phyloP scores from a whole-genome alignment of 345 rosid genomes.

The Bruguiera parviflora region DNA sequence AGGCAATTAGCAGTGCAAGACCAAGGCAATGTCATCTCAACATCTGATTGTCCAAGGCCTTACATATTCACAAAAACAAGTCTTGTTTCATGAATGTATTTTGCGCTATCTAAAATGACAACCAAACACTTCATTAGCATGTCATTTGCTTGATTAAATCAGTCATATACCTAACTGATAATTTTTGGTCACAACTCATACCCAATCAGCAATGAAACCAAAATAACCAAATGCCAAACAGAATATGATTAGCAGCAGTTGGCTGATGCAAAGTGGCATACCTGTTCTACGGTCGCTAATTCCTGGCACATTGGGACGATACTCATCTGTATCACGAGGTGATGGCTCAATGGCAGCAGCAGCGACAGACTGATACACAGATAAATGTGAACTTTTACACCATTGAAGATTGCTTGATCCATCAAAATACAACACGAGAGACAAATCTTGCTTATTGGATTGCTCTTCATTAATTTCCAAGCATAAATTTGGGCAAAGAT shows the following conservation, averaged over 20 bases:
- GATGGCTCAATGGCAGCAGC: slow-evolving; percentile 36
- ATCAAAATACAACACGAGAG: neutral
- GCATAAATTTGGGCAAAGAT: neutral
- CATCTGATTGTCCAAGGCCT: too few relatives aligned
- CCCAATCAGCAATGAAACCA: neutral
- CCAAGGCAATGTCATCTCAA: too few relatives aligned
- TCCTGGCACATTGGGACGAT: slow-evolving; percentile 51
- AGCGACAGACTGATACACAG: slow-evolving; percentile 6
- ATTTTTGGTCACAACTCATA: neutral
- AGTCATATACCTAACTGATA: too few relatives aligned
- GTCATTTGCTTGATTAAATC: neutral
- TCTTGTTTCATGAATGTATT: too few relatives aligned
- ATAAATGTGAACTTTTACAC: slow-evolving; percentile 4
- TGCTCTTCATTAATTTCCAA: neutral
- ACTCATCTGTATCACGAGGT: slow-evolving; percentile 24
- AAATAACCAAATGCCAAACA: slow-evolving; percentile 4
- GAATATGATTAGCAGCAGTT: slow-evolving; percentile 6
- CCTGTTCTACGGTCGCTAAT: slow-evolving; percentile 65
- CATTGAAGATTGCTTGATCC: neutral
- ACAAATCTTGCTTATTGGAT: neutral
- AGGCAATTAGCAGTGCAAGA: too few relatives aligned
- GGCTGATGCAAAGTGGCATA: slow-evolving; percentile 24
- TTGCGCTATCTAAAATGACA: too few relatives aligned
- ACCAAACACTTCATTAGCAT: neutral
- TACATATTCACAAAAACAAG: too few relatives aligned